phyloP scores from a whole-genome alignment of 352 stramenopile species.

The Phytopythium oedochilum region DNA sequence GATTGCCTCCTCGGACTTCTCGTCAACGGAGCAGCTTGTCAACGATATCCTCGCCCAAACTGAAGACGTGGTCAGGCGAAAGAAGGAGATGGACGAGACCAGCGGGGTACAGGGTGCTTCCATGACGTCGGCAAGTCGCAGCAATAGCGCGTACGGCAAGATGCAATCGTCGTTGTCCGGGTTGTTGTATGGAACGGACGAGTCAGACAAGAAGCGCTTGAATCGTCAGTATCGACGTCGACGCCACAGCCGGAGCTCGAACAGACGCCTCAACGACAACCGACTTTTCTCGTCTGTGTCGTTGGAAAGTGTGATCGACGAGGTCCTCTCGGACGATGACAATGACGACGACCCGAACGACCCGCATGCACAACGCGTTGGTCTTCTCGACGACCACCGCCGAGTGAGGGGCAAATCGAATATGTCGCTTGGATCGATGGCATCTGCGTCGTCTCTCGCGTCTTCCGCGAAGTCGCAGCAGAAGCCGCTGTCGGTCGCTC shows the following conservation, averaged over 20 bases:
- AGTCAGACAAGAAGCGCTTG: not conserved
- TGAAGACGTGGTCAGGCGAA: not conserved
- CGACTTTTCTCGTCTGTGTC: not conserved
- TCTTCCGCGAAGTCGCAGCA: not conserved
- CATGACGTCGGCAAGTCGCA: not conserved
- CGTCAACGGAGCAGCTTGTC: slow-evolving; percentile 24
- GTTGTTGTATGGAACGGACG: slow-evolving; percentile 3
- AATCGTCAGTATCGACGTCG: not conserved
- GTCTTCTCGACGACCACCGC: not conserved
- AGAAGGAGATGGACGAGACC: slow-evolving; percentile 1
- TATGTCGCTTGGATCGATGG: not conserved
- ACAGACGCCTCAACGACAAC: not conserved
- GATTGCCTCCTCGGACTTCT: slow-evolving; percentile 52
- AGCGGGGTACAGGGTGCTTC: not conserved
- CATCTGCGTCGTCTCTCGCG: not conserved
- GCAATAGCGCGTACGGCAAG: not conserved
- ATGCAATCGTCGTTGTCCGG: not conserved
- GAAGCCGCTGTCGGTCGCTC: slow-evolving; percentile 26
- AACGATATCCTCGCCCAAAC: not conserved
- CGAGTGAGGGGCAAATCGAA: not conserved
- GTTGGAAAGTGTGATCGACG: slow-evolving; percentile 1
- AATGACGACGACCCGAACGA: not conserved
- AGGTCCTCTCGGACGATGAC: not conserved
- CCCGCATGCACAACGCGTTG: not conserved
- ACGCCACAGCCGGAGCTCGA: not conserved